Percentiles rank a stretch among this genome's conserved stretches.
Evolutionary conservation across 805 yeast species (phyloP).

Genomic region (Sungouiozyma ichnusensis): DNA sequence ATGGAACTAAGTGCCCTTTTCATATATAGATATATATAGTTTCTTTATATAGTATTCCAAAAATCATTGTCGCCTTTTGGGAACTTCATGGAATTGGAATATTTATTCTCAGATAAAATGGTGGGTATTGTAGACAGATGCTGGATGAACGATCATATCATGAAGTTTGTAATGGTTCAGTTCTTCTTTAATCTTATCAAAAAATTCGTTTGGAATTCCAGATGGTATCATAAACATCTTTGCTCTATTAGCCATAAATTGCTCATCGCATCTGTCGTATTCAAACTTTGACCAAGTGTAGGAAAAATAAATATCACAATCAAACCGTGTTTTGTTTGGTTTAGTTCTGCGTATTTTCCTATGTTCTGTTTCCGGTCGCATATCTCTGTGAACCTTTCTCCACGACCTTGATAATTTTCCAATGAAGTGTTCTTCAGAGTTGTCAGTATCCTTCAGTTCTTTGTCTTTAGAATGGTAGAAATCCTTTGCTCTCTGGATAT

Average conservation of each 20-base stretch:
- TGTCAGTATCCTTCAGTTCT: constrained; percentile 1
- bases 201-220: constrained; percentile 4
- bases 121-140: constrained; percentile 53
- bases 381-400: background rate
- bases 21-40: no score
- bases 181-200: constrained; percentile 45
- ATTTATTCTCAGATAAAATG: constrained; percentile 32
- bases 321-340: constrained; percentile 15
- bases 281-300: constrained; percentile 23
- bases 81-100: no score
- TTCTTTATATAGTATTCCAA: no score
- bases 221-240: constrained; percentile 11
- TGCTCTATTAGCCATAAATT: constrained; percentile 10
- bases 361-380: background rate
- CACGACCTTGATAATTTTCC: background rate
- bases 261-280: constrained; percentile 21
- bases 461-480: constrained; percentile 14
- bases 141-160: constrained; percentile 61
- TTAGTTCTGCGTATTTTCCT: background rate
- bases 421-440: constrained; percentile 1
- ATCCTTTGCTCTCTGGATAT: constrained; percentile 12
- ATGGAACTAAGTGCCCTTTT: no score
- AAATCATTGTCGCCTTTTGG: no score
- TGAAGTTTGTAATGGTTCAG: constrained; percentile 51
- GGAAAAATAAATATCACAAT: constrained; percentile 18